These are phyloP conservation scores for Russula sp. DNA, from an alignment of 768 basidiomycete species.

Conservation along the genomic window DNA sequence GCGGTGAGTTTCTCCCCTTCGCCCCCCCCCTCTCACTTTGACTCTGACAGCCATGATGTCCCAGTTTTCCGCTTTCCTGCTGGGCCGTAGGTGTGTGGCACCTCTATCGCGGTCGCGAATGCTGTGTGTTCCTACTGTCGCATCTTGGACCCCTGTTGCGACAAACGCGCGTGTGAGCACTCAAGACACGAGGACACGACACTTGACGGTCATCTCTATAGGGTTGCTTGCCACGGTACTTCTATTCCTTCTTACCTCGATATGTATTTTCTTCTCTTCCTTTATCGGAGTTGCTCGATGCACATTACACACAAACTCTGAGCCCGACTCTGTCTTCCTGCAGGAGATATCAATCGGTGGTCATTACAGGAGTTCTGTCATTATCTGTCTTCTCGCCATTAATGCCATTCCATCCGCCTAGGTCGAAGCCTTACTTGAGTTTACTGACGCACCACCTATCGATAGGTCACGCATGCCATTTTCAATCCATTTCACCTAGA, in stretches of 20 bases:
- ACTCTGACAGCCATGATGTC: conserved; percentile 2
- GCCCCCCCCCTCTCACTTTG: not conserved
- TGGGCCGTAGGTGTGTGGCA: not conserved
- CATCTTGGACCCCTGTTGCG: not conserved
- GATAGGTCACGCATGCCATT: not conserved
- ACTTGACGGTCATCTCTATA: not conserved
- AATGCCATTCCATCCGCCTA: not conserved
- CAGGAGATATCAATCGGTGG: not conserved
- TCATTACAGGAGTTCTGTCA: not conserved
- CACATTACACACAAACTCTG: not conserved
- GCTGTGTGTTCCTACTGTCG: not conserved
- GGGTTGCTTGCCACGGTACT: conserved; percentile 9
- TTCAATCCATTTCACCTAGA: conserved; percentile 12
- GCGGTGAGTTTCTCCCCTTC: not conserved
- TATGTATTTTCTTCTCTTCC: not conserved
- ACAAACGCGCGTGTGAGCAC: not conserved
- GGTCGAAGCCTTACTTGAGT: not conserved
- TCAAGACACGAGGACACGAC: not conserved
- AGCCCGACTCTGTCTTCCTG: not conserved
- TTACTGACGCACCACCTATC: not conserved
- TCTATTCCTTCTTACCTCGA: not conserved
- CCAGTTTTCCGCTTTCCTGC: not conserved
- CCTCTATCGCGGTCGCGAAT: not conserved
- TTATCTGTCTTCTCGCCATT: not conserved
- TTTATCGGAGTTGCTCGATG: not conserved